A percentile compares a stretch with the other conserved stretches of the same genome.
phyloP scores from a whole-genome alignment of 495 filamentous ascomycete genomes.

The Xylaria bambusicola region DNA sequence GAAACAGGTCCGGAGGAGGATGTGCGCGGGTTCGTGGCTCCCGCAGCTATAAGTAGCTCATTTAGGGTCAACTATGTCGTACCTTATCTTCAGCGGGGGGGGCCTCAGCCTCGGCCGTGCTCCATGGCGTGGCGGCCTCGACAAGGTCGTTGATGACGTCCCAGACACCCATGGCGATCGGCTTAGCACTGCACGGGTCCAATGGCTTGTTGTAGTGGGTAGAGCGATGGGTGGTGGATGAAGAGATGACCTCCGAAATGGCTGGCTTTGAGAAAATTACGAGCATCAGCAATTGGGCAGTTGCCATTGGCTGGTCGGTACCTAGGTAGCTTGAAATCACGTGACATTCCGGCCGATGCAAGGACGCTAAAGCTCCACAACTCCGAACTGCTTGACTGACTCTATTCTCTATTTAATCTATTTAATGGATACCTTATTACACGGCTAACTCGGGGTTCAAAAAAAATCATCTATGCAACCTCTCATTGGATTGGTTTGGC shows the following conservation, averaged over 20 bases:
- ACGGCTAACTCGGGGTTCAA: not conserved
- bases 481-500: not conserved
- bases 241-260: slow-evolving; percentile 25
- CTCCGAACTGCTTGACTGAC: not conserved
- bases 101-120: slow-evolving; percentile 57
- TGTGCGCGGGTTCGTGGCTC: not conserved
- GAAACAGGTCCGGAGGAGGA: not conserved
- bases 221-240: slow-evolving; percentile 35
- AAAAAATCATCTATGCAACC: not conserved
- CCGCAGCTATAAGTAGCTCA: slow-evolving; percentile 21
- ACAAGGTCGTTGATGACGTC: slow-evolving; percentile 55
- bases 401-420: too few species aligned
- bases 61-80: slow-evolving; percentile 42
- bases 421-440: not conserved
- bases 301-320: slow-evolving; percentile 42
- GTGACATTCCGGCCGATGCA: slow-evolving; percentile 24
- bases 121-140: slow-evolving; percentile 58
- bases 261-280: slow-evolving; percentile 41
- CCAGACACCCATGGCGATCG: slow-evolving; percentile 58
- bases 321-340: slow-evolving; percentile 27
- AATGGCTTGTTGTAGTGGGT: slow-evolving; percentile 42
- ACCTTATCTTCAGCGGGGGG: slow-evolving; percentile 43
- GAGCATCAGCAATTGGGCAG: slow-evolving; percentile 45
- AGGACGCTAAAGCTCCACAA: slow-evolving; percentile 5
- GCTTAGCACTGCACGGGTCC: slow-evolving; percentile 36